Conservation (phyloP, 441 rosid species). For the Kokia cookei region DNA sequence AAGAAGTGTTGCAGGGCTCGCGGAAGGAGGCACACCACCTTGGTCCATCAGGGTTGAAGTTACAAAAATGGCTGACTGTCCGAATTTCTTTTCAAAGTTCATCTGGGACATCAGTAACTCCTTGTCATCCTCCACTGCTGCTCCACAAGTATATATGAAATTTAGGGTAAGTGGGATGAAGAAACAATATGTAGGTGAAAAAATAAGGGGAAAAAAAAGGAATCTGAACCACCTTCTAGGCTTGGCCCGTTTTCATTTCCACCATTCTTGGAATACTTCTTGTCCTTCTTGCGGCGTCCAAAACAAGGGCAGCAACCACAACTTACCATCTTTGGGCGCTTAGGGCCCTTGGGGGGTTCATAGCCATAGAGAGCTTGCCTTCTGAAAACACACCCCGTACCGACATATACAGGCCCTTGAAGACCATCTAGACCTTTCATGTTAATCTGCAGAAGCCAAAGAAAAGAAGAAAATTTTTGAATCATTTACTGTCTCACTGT, state of each 20-base stretch:
- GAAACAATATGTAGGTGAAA: background rate
- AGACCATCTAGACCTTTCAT: conserved; percentile 79
- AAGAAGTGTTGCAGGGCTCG: conserved; percentile 66
- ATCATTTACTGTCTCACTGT: background rate
- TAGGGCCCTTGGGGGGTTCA: conserved; percentile 62
- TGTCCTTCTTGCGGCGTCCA: conserved; percentile 63
- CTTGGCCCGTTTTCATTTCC: conserved; percentile 39
- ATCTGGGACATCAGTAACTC: conserved; percentile 61
- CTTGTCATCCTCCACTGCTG: conserved; percentile 50
- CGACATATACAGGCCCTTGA: conserved; percentile 78
- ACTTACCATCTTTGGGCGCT: conserved; percentile 90
- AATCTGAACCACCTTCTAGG: conserved; percentile 43
- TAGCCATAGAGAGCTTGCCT: conserved; percentile 70
- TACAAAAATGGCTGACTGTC: conserved; percentile 61
- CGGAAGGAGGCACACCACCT: conserved; percentile 80
- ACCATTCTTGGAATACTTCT: conserved; percentile 42
- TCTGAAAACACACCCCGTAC: conserved; percentile 74
- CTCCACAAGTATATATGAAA: background rate
- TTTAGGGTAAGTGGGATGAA: background rate
- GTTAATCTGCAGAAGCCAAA: conserved; percentile 43
- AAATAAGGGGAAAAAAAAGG: background rate
- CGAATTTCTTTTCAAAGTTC: conserved; percentile 68
- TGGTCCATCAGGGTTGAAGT: conserved; percentile 70
- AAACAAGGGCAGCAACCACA: conserved; percentile 96
- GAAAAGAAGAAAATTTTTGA: background rate